Evolutionary conservation across 2,329 filamentous ascomycete genomes (phyloP), one percentile per base, ranked within the genome.

Genomic region (Microdochium bolleyi): DNA sequence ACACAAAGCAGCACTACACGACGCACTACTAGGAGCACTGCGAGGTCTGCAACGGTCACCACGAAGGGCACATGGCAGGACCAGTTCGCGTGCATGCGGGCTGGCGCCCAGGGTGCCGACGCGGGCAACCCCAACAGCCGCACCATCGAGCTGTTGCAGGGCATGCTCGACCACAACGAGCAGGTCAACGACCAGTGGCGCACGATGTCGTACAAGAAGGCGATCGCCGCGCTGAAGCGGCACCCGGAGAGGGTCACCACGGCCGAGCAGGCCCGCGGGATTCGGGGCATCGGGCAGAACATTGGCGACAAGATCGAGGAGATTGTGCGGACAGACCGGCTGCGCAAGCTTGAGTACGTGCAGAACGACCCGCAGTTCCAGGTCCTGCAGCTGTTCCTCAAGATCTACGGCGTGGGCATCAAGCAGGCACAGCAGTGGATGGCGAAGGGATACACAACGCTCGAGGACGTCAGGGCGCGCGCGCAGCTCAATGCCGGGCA

Each of bases 241-340:
- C 86, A 92, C 56, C 64, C 72, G 0, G 61, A 59, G 49, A 85
- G 83, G 62, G 80, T 96, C 54, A 73, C 68, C 3, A 92, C 86
- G 0, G 83, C 80, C 54, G 77, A 83, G 49, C 79, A 95, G 65
- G 92, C 92, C 0, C 70, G 78, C 11, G 67, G 70, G 2, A 75
- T 96, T 1, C 82, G 83, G 1, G 79, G 77, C 54, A 83, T 96
- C 34, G 92, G 92, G 8, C 61, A 74, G 11, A 79, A 88, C 1
- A 72, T 96, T 1, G 91, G 91, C 0, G 75, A 80, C 24, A 96
- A 96, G 67, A 94, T 97, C 57, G 89, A 94, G 61, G 92, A 96
- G 64, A 95, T 96, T 46, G 88, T 83, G 2, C 75, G 77, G 38
- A 96, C 89, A 0, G 80, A 89, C 61, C 75, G 77, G 24, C 78